These are phyloP conservation scores for Endoconidiophora polonica DNA, from an alignment of 2,329 filamentous ascomycete genomes.

Conservation along the genomic window DNA sequence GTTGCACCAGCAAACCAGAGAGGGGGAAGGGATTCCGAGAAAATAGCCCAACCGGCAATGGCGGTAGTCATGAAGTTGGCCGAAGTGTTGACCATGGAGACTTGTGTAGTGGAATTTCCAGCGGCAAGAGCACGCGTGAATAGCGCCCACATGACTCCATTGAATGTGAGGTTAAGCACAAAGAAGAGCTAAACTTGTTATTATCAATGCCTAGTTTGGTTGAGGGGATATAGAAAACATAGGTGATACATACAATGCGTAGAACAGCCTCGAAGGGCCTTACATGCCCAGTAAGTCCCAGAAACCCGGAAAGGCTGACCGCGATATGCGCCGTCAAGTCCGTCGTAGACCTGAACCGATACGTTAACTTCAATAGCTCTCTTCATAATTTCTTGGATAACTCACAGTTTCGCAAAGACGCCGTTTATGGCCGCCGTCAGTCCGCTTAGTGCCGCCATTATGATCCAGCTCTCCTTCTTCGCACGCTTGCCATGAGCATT, in stretches of 20 bases:
- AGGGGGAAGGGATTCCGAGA: slow-evolving; percentile 52
- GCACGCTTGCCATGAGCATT: too few relatives aligned
- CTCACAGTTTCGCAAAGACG: slow-evolving; percentile 67
- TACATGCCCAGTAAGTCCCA: slow-evolving; percentile 28
- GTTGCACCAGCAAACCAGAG: slow-evolving; percentile 64
- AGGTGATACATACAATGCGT: slow-evolving; percentile 28
- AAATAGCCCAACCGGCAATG: slow-evolving; percentile 51
- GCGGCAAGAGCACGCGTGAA: slow-evolving; percentile 64
- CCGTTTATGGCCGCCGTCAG: slow-evolving; percentile 68
- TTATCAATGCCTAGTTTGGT: too few relatives aligned
- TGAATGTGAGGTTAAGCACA: slow-evolving; percentile 55
- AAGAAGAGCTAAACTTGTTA: slow-evolving; percentile 45
- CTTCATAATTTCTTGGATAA: slow-evolving; percentile 13
- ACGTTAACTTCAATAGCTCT: background rate
- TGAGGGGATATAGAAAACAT: background rate
- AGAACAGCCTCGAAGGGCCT: slow-evolving; percentile 30
- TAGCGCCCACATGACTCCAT: slow-evolving; percentile 69
- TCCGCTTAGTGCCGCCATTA: slow-evolving; percentile 56
- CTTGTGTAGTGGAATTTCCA: slow-evolving; percentile 60
- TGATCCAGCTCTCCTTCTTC: slow-evolving; percentile 36
- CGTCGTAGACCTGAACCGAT: slow-evolving; percentile 34
- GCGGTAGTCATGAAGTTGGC: slow-evolving; percentile 69
- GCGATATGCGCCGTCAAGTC: slow-evolving; percentile 35
- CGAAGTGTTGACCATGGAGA: slow-evolving; percentile 68
- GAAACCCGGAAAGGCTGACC: slow-evolving; percentile 24